Percentiles rank a stretch among this genome's conserved stretches.
Evolutionary conservation across 164 flowering plant species (phyloP).

Genomic region (Tinospora cordifolia): DNA sequence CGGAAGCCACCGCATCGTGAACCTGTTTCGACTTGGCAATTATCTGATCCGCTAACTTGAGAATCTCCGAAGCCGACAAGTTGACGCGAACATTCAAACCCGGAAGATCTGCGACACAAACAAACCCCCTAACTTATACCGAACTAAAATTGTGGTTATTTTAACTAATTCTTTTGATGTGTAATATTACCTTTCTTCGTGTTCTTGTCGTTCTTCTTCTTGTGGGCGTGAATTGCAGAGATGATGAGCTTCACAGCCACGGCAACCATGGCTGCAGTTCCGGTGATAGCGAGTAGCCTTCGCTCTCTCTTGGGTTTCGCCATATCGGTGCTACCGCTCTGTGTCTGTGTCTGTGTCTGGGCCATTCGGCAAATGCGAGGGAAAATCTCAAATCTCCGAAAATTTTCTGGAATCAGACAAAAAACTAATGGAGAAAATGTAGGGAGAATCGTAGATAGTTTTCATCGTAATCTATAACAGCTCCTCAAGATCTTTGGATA

Average conservation of each 20-base stretch:
- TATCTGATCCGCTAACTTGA: slow-evolving; percentile 56
- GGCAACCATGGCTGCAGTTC: slow-evolving; percentile 67
- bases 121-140: not conserved
- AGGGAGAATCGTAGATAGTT: not conserved
- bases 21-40: slow-evolving; percentile 70
- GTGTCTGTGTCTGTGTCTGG: not conserved
- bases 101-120: slow-evolving; percentile 38
- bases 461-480: not conserved
- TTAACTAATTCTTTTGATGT: not conserved
- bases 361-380: slow-evolving; percentile 30
- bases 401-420: not conserved
- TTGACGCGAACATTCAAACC: slow-evolving; percentile 55
- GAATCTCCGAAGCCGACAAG: slow-evolving; percentile 66
- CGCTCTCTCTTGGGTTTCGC: slow-evolving; percentile 23
- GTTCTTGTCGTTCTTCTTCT: slow-evolving; percentile 14
- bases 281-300: slow-evolving; percentile 50
- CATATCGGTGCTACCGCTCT: slow-evolving; percentile 2
- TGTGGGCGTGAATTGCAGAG: slow-evolving; percentile 40
- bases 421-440: not conserved
- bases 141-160: not conserved
- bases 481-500: not conserved
- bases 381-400: slow-evolving; percentile 12
- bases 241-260: slow-evolving; percentile 53
- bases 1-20: slow-evolving; percentile 74
- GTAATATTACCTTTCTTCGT: slow-evolving; percentile 34